phyloP scores from a whole-genome alignment of 371 early-diverging fungal genomes.

The Rhizopus microsporus region DNA sequence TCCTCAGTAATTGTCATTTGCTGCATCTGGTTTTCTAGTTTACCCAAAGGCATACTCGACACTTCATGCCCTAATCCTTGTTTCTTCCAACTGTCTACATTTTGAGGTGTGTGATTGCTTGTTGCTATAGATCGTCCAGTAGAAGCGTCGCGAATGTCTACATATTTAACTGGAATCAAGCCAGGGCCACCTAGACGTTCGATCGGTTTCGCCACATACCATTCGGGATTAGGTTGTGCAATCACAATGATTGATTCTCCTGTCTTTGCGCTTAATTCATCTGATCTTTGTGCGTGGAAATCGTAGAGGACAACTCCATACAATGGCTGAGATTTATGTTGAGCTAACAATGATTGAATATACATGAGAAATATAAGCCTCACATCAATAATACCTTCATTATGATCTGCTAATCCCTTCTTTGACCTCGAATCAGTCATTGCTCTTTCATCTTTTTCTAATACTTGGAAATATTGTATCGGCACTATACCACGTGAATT shows the following conservation, averaged over 20 bases:
- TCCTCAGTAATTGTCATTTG: conserved; percentile 19
- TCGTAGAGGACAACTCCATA: conserved; percentile 73
- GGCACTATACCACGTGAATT: conserved; percentile 79
- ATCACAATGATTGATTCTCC: conserved; percentile 75
- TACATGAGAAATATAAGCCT: background rate
- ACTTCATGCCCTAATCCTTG: conserved; percentile 62
- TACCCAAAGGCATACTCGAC: conserved; percentile 56
- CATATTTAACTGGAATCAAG: conserved; percentile 74
- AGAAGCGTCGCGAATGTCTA: conserved; percentile 64
- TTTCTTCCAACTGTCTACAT: conserved; percentile 78
- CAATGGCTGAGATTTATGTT: conserved; percentile 22
- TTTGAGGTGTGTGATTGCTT: conserved; percentile 55
- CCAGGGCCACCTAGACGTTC: conserved; percentile 67
- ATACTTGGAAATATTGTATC: conserved; percentile 68
- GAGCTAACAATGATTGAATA: background rate
- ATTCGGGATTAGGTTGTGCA: conserved; percentile 75
- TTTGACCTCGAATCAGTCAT: conserved; percentile 16
- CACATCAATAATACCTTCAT: conserved; percentile 16
- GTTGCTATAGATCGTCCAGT: conserved; percentile 32
- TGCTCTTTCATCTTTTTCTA: conserved; percentile 51
- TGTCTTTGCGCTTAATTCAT: conserved; percentile 67
- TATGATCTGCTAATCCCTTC: conserved; percentile 26
- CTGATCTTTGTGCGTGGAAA: conserved; percentile 70
- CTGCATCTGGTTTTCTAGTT: conserved; percentile 32
- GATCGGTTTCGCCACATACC: conserved; percentile 77